Base-by-base conservation (phyloP, 345 rosid genomes). In the Erucastrum elatum region DNA sequence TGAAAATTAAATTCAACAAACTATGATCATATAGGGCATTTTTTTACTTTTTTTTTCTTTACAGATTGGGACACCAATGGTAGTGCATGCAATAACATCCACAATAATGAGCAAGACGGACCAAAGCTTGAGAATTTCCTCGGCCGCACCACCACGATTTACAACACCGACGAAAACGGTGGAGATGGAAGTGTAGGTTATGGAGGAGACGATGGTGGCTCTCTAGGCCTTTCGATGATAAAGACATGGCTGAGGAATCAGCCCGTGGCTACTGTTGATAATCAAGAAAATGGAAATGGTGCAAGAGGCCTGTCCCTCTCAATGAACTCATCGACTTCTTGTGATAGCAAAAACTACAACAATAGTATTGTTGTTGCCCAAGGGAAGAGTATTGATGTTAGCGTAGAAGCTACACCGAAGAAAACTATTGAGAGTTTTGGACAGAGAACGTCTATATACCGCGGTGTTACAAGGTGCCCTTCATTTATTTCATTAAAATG, bases 361-460 rank as follows among this genome's bases (percentile, higher is more conserved):
- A 72, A 34, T n/a, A 62, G 12, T 4, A 21, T 37, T 72, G 81
- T 21, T 55, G 26, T 68, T 16, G 83, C 79, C 72, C 84, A 84
- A 66, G 82, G 77, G 31, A 78, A 82, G 82, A 64, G 67, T 8
- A 12, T 75, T 8, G 60, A 66, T n/a, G 76, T 26, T 27, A 77
- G 79, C 9, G 80, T 73, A 63, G 89, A 86, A 71, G 85, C 82
- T 59, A 75, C 81, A 70, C 85, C 94, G 1, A 88, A 86, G 83
- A 90, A 90, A 81, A 85, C 91, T 34, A 70, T 87, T 60, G 98
- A 90, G 64, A 88, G 91, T 27, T 94, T 94, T 73, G 98, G 98
- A 26, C 98, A 94, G 75, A 83, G 98, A 71, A 94, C 98, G 34
- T 92, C 98, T 70, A 90, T 94, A 13, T 94, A 94, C 78, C 96